Evolutionary conservation across 345 rosid species (phyloP), one percentile per base, ranked within the genome.

Genomic region (Acer saccharum): DNA sequence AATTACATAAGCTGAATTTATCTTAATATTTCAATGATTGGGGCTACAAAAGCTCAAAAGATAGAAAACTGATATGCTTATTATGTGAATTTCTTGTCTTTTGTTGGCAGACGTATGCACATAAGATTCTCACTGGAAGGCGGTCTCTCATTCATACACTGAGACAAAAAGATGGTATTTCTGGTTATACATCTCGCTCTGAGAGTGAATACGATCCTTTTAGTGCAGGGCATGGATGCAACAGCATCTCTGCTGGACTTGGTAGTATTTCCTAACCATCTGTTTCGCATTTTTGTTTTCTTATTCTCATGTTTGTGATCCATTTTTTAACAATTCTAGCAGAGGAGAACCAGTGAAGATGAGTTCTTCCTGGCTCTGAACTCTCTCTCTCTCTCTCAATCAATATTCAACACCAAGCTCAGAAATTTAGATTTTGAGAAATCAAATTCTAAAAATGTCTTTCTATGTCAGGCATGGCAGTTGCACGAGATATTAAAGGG

Each of bases 171-270:
- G 80, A 85, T 69, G 90, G 95, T 73, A 84, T 85, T 68, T 92
- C 98, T 71, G 88, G 89, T 41, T 89, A 79, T 78, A 89, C 93
- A 54, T 87, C 89, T 70, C 90, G 83, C 35, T 85, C 85, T 69
- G 97, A 89, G 81, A 92, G 97, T 76, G 95, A 88, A 80, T 93
- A 87, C 73, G 98, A 95, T 84, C 88, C 97, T n/a, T 95, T 95
- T 87, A 95, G 94, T 58, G 84, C 92, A 3, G 94, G 92, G 29
- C 98, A 95, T 86, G 97, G 98, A 60, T 95, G 97, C 88, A 95
- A 85, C 80, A 92, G 98, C 76, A 76, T 95, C 65, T 95, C 97
- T 74, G 98, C 98, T 83, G 98, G 98, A 71, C 91, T 95, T 43
- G 98, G 98, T 95, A 90, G 77, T 27, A 18, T 79, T 82, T 71